Conservation (phyloP, 176 grass and related monocot genomes). For the Chloris gayana region DNA sequence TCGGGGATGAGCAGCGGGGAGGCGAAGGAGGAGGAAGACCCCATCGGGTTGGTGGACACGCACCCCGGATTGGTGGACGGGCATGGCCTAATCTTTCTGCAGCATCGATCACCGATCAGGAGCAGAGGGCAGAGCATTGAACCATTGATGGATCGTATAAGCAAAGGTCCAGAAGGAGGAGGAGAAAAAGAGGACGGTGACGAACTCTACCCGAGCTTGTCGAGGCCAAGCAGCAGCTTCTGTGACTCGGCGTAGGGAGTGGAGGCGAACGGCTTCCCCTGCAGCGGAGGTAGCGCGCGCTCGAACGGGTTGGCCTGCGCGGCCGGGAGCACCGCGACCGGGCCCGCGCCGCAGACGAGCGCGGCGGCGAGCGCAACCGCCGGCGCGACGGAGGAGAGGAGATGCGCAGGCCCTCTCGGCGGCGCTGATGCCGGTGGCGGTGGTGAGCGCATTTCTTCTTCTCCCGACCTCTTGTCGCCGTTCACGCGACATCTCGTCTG, state of each 20-base stretch:
- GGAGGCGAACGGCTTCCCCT: constrained; percentile 15
- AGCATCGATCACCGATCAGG: neutral
- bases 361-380: constrained; percentile 9
- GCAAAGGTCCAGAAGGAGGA: neutral
- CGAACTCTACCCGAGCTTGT: constrained; percentile 72
- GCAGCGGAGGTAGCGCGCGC: neutral
- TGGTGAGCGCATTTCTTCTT: neutral
- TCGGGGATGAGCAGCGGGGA: constrained; percentile 82
- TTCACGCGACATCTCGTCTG: neutral
- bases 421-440: neutral
- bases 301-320: constrained; percentile 16
- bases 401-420: neutral
- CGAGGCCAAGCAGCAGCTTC: constrained; percentile 75
- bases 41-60: constrained; percentile 83
- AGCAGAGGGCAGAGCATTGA: no score
- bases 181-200: neutral
- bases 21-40: constrained; percentile 67
- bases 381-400: constrained; percentile 24
- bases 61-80: constrained; percentile 86
- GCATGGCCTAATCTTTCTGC: constrained; percentile 86
- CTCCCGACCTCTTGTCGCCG: neutral
- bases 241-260: constrained; percentile 79
- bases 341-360: neutral
- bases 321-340: neutral
- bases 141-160: neutral